These are phyloP conservation scores for Ophiostoma angusticollis DNA, from an alignment of 2,329 filamentous ascomycete species.

Conservation along the genomic window DNA sequence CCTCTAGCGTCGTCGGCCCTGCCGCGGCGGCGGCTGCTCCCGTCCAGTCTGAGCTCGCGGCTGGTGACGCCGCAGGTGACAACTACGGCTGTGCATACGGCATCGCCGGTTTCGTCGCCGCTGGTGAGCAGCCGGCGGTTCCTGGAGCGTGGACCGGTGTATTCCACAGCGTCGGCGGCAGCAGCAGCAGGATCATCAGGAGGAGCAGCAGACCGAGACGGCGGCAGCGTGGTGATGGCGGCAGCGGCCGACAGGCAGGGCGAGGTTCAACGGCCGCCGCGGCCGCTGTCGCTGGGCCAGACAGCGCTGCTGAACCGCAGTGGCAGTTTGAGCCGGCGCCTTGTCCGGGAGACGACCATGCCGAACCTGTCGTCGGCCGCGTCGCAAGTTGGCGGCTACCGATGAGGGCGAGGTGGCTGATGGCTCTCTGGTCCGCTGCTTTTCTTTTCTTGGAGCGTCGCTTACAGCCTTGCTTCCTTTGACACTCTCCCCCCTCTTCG, in stretches of 20 bases:
- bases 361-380: slow-evolving; percentile 26
- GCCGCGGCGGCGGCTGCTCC: slow-evolving; percentile 39
- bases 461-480: not conserved
- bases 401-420: too few relatives aligned
- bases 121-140: slow-evolving; percentile 29
- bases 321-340: slow-evolving; percentile 28
- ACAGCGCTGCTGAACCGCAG: slow-evolving; percentile 29
- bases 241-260: slow-evolving; percentile 22
- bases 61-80: slow-evolving; percentile 28
- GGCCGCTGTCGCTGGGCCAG: slow-evolving; percentile 33
- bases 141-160: slow-evolving; percentile 35
- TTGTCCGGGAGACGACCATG: slow-evolving; percentile 31
- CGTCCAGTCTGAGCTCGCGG: slow-evolving; percentile 36
- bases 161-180: slow-evolving; percentile 23
- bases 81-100: slow-evolving; percentile 18
- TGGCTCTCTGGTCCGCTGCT: too few relatives aligned
- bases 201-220: slow-evolving; percentile 14
- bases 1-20: slow-evolving; percentile 30
- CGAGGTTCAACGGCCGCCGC: slow-evolving; percentile 31
- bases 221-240: slow-evolving; percentile 4
- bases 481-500: too few relatives aligned
- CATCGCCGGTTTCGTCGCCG: slow-evolving; percentile 2
- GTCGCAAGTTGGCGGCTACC: slow-evolving; percentile 30
- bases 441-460: too few relatives aligned
- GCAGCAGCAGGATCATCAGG: slow-evolving; percentile 27